Evolutionary conservation across 2,329 filamentous ascomycete genomes (phyloP).

Genomic region (Laburnicola sp.): DNA sequence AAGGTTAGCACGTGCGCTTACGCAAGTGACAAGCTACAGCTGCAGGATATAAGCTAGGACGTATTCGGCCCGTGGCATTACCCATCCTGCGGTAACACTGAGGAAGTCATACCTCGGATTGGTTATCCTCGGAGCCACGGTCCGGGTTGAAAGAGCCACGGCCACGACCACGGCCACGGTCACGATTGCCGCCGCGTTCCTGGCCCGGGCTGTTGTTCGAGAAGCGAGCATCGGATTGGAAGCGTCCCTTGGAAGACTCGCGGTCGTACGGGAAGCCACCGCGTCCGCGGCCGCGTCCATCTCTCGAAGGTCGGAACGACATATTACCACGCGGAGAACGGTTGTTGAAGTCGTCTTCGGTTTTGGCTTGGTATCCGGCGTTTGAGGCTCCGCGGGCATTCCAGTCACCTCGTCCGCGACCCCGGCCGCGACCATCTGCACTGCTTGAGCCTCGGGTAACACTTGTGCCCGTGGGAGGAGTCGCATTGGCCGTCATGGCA

Average conservation of each 20-base stretch:
- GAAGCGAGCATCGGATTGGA: no score
- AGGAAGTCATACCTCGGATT: no score
- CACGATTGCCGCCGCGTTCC: not conserved
- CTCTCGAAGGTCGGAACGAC: not conserved
- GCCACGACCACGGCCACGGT: conserved; percentile 4
- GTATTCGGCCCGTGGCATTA: no score
- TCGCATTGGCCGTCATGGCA: not conserved
- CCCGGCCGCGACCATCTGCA: not conserved
- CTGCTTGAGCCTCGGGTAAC: not conserved
- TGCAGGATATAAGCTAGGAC: no score
- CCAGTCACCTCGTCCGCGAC: not conserved
- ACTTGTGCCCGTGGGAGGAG: not conserved
- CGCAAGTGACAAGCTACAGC: no score
- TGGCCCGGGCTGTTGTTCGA: no score
- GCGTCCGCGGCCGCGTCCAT: conserved; percentile 4
- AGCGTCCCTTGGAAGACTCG: no score
- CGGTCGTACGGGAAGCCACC: not conserved
- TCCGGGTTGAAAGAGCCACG: not conserved
- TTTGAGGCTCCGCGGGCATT: not conserved
- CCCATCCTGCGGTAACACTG: no score
- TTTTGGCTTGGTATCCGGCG: no score
- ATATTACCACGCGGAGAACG: no score
- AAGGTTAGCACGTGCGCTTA: no score
- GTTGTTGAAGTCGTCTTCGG: not conserved
- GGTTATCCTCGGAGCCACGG: no score